Percentiles rank a stretch among this genome's conserved stretches.
Evolutionary conservation across 805 yeast species (phyloP).

Genomic region (Debaryomyces castellii): DNA sequence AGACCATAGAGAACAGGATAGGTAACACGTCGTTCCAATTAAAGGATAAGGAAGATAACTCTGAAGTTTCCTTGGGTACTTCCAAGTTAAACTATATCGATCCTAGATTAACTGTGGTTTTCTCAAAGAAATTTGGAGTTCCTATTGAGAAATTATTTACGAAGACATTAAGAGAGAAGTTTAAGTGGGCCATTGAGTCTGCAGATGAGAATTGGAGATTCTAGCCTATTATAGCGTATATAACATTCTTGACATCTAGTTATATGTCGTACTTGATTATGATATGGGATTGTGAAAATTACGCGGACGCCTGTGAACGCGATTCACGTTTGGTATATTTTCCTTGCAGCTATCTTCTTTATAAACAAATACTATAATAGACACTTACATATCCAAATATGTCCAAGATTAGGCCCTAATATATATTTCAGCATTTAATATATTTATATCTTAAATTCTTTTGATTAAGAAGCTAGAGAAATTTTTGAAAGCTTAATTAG

Average conservation of each 20-base stretch:
- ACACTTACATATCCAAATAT: background rate
- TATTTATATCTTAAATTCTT: too few species aligned
- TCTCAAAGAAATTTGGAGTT: constrained; percentile 79
- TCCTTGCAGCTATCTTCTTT: background rate
- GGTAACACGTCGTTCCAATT: constrained; percentile 67
- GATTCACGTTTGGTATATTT: constrained; percentile 4
- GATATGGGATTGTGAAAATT: background rate
- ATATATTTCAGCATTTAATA: background rate
- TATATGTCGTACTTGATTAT: background rate
- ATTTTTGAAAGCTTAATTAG: background rate
- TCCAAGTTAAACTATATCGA: constrained; percentile 94
- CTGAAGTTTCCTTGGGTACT: constrained; percentile 89
- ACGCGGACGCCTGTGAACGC: constrained; percentile 1
- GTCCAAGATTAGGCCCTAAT: background rate
- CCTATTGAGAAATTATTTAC: constrained; percentile 92
- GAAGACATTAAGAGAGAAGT: constrained; percentile 87
- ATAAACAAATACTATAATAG: background rate
- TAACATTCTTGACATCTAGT: background rate
- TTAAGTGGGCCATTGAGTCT: constrained; percentile 93
- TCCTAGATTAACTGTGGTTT: constrained; percentile 87
- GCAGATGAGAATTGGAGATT: constrained; percentile 88
- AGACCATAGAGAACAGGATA: constrained; percentile 70
- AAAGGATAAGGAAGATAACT: constrained; percentile 91
- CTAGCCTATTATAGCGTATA: constrained; percentile 20
- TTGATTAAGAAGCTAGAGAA: background rate